Evolutionary conservation across 169 alveolate species (phyloP).

Genomic region (Plasmodium vivax): DNA sequence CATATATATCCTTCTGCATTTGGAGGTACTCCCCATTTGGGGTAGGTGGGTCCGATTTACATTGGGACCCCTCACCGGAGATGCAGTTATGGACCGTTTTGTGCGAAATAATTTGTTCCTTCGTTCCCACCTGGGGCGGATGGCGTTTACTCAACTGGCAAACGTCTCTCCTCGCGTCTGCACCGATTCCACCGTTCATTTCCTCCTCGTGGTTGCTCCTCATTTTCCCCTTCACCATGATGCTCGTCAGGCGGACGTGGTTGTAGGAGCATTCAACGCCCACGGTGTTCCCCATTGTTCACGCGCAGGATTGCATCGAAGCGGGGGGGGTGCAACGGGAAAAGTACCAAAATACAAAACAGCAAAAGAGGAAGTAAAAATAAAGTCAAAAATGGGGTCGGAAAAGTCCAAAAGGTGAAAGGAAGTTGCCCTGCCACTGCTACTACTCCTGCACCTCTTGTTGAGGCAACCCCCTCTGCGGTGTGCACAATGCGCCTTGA

Average conservation of each 20-base stretch:
- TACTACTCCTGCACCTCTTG: background rate
- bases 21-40: background rate
- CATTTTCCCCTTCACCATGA: slow-evolving; percentile 12
- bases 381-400: background rate
- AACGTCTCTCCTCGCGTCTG: background rate
- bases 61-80: background rate
- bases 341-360: background rate
- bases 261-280: slow-evolving; percentile 57
- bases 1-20: slow-evolving; percentile 27
- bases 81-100: background rate
- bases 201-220: background rate
- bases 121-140: background rate
- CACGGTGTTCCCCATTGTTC: slow-evolving; percentile 39
- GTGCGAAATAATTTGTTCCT: background rate
- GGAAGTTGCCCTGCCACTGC: background rate
- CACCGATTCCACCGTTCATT: background rate
- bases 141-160: background rate
- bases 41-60: background rate
- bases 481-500: background rate
- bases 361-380: background rate
- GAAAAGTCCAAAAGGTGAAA: background rate
- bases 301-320: background rate
- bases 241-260: slow-evolving; percentile 13
- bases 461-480: background rate
- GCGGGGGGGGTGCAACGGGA: background rate